Evolutionary conservation across 164 flowering plant genomes (phyloP), one percentile per base, ranked within the genome.

Genomic region (Vitis amurensis): DNA sequence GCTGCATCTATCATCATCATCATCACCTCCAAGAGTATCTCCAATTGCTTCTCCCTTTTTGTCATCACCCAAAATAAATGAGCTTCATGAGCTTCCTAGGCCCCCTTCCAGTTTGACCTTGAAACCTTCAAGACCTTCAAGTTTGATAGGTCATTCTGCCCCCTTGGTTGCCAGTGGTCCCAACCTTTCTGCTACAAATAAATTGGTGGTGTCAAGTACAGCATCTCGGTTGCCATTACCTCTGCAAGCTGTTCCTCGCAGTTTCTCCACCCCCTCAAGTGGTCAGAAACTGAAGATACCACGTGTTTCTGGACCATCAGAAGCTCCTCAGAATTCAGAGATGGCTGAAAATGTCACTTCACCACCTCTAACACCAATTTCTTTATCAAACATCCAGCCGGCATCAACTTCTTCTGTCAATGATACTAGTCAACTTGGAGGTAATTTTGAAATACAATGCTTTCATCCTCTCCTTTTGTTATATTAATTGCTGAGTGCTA

Each of bases 41-140:
- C 87, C 88, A 51, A 74, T 63, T 76, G 75, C 81, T 52, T 87
- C 93, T 9, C 93, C 94, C 31, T 79, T 79, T 66, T 60, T 68
- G n/a, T 86, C 92, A 23, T 80, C 97, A 31, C 97, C 95, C 9
- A 92, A 82, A 77, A 92, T 94, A 73, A 89, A 86, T 76, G 97
- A 94, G 74, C 97, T 92, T 73, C 98, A 94, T 71, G 97, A 94
- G 79, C 98, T 94, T 74, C 98, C 98, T 6, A 80, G 93, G 71
- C 98, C 98, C 0, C 98, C 98, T 19, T 66, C 68, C 44, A 64
- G 67, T 73, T 53, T 72, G 19, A 16, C 70, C n/a, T 53, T 64
- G 16, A 69, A 67, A 14, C 68, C 81, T 65, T 49, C 63, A 10
- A 81, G 83, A 61, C 74, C 81, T 61, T 30, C 76, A 63, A 77